Conservation (phyloP, 805 yeast genomes). For the Metschnikowia gelsemii region DNA sequence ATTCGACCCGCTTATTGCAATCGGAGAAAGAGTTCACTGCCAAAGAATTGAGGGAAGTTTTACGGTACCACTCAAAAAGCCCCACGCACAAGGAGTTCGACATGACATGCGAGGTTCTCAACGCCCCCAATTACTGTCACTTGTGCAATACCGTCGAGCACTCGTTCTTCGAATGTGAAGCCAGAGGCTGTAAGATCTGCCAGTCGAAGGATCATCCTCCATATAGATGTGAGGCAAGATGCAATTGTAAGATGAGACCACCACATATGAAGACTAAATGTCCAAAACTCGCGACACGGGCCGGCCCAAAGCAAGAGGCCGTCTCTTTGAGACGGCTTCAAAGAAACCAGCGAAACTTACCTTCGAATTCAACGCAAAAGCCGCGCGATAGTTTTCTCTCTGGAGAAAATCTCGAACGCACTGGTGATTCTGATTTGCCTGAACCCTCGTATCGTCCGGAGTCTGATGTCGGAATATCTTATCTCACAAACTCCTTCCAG, state of each 20-base stretch:
- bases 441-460: too few species aligned
- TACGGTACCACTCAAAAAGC: not conserved
- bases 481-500: too few species aligned
- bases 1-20: not conserved
- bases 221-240: constrained; percentile 3
- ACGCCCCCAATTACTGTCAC: constrained; percentile 3
- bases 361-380: too few species aligned
- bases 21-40: not conserved
- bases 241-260: constrained; percentile 6
- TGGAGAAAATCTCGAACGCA: too few species aligned
- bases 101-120: constrained; percentile 3
- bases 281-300: not conserved
- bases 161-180: not conserved
- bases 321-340: constrained; percentile 3
- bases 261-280: constrained; percentile 2
- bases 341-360: not conserved
- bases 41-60: not conserved
- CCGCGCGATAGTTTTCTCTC: too few species aligned
- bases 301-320: not conserved
- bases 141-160: constrained; percentile 6
- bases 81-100: not conserved
- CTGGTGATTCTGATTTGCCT: too few species aligned
- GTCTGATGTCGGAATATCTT: too few species aligned
- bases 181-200: constrained; percentile 5
- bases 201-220: constrained; percentile 3